Evolutionary conservation across 768 basidiomycete species (phyloP), one percentile per base, ranked within the genome.

Genomic region (Podaxis carcinomalis): DNA sequence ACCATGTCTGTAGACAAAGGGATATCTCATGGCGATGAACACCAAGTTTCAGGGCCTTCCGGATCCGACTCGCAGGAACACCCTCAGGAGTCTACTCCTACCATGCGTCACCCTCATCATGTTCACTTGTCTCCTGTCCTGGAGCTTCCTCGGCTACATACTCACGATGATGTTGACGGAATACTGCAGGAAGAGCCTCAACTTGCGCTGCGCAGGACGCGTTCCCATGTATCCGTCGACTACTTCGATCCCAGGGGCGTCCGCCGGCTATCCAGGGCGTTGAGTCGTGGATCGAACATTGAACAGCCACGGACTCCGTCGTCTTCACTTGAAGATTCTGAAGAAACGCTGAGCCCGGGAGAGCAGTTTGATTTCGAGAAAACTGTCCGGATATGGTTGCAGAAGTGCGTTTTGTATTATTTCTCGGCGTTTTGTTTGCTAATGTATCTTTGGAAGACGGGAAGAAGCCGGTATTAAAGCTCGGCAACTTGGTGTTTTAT

Each of bases 401-500:
- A 71, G 64, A 75, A 70, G 79, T 78, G 54, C 10, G 73, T 68
- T 32, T 63, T 62, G 9, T 53, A n/a, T 50, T 35, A 19, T 19
- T 32, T 49, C 36, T 23, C 11, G 5, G 16, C 10, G 23, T 39
- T 39, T n/a, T 32, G 27, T 40, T 51, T 14, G 10, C 57, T 35
- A 51, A 36, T 27, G 16, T 47, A 25, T 35, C 13, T 37, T 66
- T 57, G 5, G 9, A 3, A 87, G 86, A 63, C 75, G 70, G 23
- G 77, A 77, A 5, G 77, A 82, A 62, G 75, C 78, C 0, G 77
- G 78, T n/a, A 80, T 85, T 62, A 77, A 78, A 63, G 59, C 72
- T 1, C 79, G 87, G 23, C 76, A 83, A 53, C 80, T 89, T 3
- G 88, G 88, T 0, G 85, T 90, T 10, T 63, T 78, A 46, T 89